Percentiles rank a stretch among this genome's conserved stretches.
Evolutionary conservation across 371 early-diverging fungal genomes (phyloP).

Genomic region (Haplosporangium sp.): DNA sequence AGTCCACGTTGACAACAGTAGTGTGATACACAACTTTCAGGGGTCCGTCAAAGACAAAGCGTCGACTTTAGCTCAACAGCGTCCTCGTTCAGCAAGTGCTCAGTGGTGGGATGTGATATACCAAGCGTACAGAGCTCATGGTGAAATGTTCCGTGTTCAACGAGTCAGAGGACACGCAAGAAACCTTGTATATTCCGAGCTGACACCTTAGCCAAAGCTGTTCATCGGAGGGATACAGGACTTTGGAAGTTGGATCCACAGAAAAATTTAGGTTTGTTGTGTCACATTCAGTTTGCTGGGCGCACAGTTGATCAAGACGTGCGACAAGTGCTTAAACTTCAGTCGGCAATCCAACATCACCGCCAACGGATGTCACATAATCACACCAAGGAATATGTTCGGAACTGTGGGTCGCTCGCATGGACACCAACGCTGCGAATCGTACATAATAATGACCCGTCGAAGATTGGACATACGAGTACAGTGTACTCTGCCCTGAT

Average conservation of each 20-base stretch:
- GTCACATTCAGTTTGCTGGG: not conserved
- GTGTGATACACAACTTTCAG: not conserved
- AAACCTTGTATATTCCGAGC: not conserved
- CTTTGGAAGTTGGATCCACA: not conserved
- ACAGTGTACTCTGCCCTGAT: not conserved
- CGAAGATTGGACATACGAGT: too few species aligned
- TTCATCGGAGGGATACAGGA: not conserved
- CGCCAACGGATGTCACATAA: too few species aligned
- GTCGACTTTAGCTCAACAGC: not conserved
- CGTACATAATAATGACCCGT: too few species aligned
- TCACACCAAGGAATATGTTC: too few species aligned
- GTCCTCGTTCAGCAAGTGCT: not conserved
- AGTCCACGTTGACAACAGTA: constrained; percentile 9
- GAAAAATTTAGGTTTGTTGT: not conserved
- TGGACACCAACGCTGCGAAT: too few species aligned
- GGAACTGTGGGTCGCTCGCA: too few species aligned
- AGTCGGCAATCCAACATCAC: too few species aligned
- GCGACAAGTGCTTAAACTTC: too few species aligned
- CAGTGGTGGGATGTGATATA: constrained; percentile 5
- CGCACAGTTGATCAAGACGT: too few species aligned
- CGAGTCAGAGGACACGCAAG: not conserved
- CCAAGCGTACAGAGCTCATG: constrained; percentile 1
- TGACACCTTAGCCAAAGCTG: not conserved
- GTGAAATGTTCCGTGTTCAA: not conserved
- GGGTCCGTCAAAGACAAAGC: not conserved